Evolutionary conservation across 2,329 filamentous ascomycete species (phyloP).

Genomic region (Trichoderma endophyticum): DNA sequence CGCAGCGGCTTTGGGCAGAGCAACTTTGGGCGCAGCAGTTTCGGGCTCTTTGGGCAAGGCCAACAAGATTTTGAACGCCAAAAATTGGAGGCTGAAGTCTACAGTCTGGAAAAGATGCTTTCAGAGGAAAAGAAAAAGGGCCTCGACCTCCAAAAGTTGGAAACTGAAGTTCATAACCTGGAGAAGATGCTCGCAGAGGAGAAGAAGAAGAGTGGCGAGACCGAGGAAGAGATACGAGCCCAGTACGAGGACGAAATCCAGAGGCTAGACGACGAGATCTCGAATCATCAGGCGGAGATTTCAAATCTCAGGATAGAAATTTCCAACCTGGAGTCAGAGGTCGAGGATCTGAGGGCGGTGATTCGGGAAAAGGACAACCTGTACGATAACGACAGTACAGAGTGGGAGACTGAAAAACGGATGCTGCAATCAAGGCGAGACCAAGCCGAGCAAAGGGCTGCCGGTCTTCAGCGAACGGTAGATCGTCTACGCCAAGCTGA

Average conservation of each 20-base stretch:
- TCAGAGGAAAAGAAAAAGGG: conserved; percentile 53
- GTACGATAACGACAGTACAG: conserved; percentile 67
- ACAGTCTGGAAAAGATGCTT: not conserved
- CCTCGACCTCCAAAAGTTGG: conserved; percentile 23
- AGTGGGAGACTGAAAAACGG: conserved; percentile 60
- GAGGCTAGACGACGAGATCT: conserved; percentile 56
- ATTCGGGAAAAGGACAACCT: conserved; percentile 67
- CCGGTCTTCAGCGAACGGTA: conserved; percentile 66
- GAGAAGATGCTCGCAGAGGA: conserved; percentile 51
- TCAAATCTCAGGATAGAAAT: not conserved
- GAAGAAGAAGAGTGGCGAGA: conserved; percentile 55
- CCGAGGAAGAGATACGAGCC: conserved; percentile 56
- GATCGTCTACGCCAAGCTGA: conserved; percentile 67
- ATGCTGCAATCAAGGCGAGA: not conserved
- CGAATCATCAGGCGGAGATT: conserved; percentile 24
- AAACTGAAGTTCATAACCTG: conserved; percentile 41
- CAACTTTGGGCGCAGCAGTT: not conserved
- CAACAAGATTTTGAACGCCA: not conserved
- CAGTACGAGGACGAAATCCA: conserved; percentile 47
- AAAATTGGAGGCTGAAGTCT: not conserved
- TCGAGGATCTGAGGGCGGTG: conserved; percentile 55
- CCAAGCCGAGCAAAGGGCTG: conserved; percentile 64
- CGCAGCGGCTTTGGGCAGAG: not conserved
- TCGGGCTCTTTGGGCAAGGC: not conserved
- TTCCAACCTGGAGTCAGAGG: not conserved